Evolutionary conservation across 352 stramenopile species (phyloP), one percentile per base, ranked within the genome.

Genomic region (Pythium oligandrum): DNA sequence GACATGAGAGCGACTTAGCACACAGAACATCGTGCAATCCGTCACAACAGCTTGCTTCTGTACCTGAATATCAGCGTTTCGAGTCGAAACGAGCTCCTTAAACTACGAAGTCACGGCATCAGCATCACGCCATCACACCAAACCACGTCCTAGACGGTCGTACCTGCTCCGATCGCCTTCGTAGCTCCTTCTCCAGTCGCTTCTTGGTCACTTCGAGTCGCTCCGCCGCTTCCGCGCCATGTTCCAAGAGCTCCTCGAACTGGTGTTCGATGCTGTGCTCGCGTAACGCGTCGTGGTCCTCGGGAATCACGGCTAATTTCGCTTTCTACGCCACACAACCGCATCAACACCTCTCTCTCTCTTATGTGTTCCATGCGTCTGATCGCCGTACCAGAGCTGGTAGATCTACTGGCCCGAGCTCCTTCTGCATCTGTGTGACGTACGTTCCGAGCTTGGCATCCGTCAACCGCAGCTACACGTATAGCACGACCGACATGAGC

Each of bases 21-120:
- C 17, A 26, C 17, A 26, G 6, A 38, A 26, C 6, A 36, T 9
- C 12, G 26, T 59, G 1, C 2, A 42, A 11, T n/a, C 31, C 4
- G 7, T 40, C 12, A 46, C 33, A 12, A 54, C 30, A 42, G 11
- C 38, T 31, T 12, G 5, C 33, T 10, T 40, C 32, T 5, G 32
- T 46, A 66, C 65, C 53, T 90, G 80, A 30, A 90, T 78, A 54
- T 86, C 77, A 4, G 63, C 81, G 46, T 90, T 90, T 53, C 79
- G 70, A 34, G 67, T 90, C 40, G 75, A 81, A 10, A 90, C 63
- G 5, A 88, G 61, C 9, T 84, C 70, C 17, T 61, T 71, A 48
- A 88, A 87, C 73, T 90, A 57, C 33, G 40, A 33, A n/a, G 8
- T 30, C 9, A 26, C 17, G 17, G 17, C 17, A 26, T 26, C 17